phyloP scores from a whole-genome alignment of 176 grass and related monocot genomes.

The Triticum timopheevii region DNA sequence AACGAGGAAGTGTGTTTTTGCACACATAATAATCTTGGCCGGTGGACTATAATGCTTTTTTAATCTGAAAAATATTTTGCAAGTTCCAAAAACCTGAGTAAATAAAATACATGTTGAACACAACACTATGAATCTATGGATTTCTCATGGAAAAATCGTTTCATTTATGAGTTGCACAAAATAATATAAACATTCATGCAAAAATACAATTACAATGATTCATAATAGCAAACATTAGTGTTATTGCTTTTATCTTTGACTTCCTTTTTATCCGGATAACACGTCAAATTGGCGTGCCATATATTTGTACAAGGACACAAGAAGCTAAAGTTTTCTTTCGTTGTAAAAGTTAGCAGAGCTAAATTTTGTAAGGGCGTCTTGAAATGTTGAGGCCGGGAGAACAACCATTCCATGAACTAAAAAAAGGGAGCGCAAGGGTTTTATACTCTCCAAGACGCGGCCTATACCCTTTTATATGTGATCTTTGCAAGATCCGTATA shows the following conservation, averaged over 20 bases:
- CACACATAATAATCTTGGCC: no score
- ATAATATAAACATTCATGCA: no score
- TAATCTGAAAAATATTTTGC: no score
- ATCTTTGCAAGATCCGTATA: constrained; percentile 37
- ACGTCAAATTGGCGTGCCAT: no score
- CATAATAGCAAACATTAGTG: not conserved
- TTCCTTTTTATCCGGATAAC: no score
- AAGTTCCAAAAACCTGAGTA: no score
- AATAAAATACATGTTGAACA: no score
- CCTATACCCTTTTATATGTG: not conserved
- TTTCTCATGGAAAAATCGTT: not conserved
- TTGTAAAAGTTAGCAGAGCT: not conserved
- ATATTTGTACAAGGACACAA: no score
- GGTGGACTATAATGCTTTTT: no score
- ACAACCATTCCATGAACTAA: not conserved
- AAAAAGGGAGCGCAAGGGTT: not conserved
- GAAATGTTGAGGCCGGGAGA: not conserved
- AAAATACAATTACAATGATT: not conserved
- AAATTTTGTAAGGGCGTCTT: not conserved
- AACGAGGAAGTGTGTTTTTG: no score
- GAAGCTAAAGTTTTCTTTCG: not conserved
- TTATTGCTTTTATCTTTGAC: not conserved
- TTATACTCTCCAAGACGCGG: not conserved
- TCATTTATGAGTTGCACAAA: not conserved
- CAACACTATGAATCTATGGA: no score